Base-by-base conservation (phyloP, 345 rosid genomes). In the Euphorbia pulcherrima region DNA sequence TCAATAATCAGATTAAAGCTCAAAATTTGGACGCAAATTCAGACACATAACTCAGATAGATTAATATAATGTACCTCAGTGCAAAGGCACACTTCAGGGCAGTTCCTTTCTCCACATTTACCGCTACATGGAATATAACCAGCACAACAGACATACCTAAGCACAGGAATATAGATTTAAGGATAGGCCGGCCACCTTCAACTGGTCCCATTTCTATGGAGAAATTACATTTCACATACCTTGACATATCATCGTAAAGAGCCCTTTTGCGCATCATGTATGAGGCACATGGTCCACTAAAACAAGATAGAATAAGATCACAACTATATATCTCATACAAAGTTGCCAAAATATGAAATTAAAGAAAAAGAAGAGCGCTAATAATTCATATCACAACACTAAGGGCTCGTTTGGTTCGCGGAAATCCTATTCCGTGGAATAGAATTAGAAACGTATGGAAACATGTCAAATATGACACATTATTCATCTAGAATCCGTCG, bases 41-140 rank as follows among this genome's bases (percentile, higher is more conserved):
- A 18, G 50, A 5, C 50, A 12, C 50, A 44, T 44, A 44, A 7
- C 50, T 44, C 17, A 44, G 17, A 12, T 56, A 62, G 64, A 56
- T 26, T 37, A 54, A 33, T 20, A 33, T 18, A 13, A 55, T 51
- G 86, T 51, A 87, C 96, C 96, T 90, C 96, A 5, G 86, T 78
- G 67, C 91, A 84, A 58, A 90, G 91, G 68, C 96, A 87, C 44
- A 86, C 13, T 60, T 78, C 81, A 61, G 96, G 96, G 77, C 96
- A 90, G 40, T 72, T 62, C 16, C 79, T 68, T 77, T 87, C 96
- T 68, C 89, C 89, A 21, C 89, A 86, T 26, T 65, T 78, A 7
- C 96, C 92, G 17, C 96, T 90, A 69, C 92, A 87, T 12, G 93
- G 93, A 81, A 86, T 59, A 68, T 79, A 84, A 41, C 96, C 91